A percentile compares a stretch with the other conserved stretches of the same genome.
Conservation (phyloP, 2,329 filamentous ascomycete species). For the Parastagonospora nodorum region DNA sequence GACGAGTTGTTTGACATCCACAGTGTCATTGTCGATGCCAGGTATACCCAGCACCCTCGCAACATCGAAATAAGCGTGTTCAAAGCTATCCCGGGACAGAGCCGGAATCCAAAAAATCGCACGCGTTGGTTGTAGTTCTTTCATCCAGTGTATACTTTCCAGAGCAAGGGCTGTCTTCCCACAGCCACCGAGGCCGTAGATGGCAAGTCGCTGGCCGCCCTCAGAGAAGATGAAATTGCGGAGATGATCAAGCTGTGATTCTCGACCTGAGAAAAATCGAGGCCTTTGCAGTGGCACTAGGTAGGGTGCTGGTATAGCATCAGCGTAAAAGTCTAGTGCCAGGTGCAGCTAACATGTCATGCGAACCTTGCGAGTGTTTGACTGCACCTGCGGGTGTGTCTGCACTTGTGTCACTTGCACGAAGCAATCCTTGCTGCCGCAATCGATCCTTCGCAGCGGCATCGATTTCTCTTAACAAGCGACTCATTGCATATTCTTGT, state of each 20-base stretch:
- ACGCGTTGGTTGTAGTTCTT: slow-evolving; percentile 22
- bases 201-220: slow-evolving; percentile 8
- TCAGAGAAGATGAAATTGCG: slow-evolving; percentile 5
- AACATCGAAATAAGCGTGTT: slow-evolving; percentile 22
- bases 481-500: not conserved
- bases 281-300: not conserved
- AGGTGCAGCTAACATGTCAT: too few species aligned
- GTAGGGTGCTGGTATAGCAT: not conserved
- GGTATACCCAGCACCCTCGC: slow-evolving; percentile 14
- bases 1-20: slow-evolving; percentile 46
- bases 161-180: slow-evolving; percentile 33
- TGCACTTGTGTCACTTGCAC: not conserved
- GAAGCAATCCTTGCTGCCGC: not conserved
- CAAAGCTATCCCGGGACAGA: slow-evolving; percentile 24
- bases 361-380: not conserved
- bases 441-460: not conserved
- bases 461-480: not conserved
- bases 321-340: not conserved
- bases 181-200: slow-evolving; percentile 21
- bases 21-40: slow-evolving; percentile 31
- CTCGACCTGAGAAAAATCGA: slow-evolving; percentile 16
- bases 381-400: not conserved
- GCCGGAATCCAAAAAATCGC: slow-evolving; percentile 24
- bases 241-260: slow-evolving; percentile 9
- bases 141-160: slow-evolving; percentile 46